Evolutionary conservation across 129 eudicot species (phyloP), one percentile per base, ranked within the genome.

Genomic region (Centella asiatica): DNA sequence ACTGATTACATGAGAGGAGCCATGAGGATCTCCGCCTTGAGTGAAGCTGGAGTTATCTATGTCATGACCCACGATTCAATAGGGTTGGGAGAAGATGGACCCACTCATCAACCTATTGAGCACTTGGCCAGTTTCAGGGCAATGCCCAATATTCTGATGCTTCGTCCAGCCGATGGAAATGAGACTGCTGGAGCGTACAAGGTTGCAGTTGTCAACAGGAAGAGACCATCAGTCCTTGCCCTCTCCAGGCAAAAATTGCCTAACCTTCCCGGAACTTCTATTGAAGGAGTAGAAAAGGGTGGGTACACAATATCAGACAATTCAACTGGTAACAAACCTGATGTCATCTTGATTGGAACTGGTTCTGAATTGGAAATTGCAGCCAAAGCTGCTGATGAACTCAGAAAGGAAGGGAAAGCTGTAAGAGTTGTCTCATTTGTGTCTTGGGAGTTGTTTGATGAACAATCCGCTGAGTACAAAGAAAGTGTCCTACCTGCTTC

Each of bases 1-100:
- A 89, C 97, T 7, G 97, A 89, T 67, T 89, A 89, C 86, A 89
- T 89, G 97, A 71, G 97, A 57, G 97, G 82, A 4, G 90, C 97
- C 28, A 89, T 89, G 24, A 78, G 97, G 57, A 85, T 89, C 53
- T 86, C 97, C 0, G 97, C 97, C 64, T 70, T 89, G 60, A 77
- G 78, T 10, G 85, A 89, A 69, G 92, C 97, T 22, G 90, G 95
- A 14, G 97, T 89, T 19, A 80, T 89, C 61, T 89, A 82, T 23
- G 95, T 89, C 25, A 89, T 89, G 97, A 89, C 97, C 73, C 97
- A 89, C 57, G 97, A 89, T 56, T 89, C 97, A 6, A 89, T 89
- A 6, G 97, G 97, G 34, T 77, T 89, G 0, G 97, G 97, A 50
- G 97, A 89, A 62, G 97, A 89, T 34, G 97, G 97, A 22, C 97